Evolutionary conservation across 306 rosid species (phyloP).

Genomic region (Cucurbita maxima): DNA sequence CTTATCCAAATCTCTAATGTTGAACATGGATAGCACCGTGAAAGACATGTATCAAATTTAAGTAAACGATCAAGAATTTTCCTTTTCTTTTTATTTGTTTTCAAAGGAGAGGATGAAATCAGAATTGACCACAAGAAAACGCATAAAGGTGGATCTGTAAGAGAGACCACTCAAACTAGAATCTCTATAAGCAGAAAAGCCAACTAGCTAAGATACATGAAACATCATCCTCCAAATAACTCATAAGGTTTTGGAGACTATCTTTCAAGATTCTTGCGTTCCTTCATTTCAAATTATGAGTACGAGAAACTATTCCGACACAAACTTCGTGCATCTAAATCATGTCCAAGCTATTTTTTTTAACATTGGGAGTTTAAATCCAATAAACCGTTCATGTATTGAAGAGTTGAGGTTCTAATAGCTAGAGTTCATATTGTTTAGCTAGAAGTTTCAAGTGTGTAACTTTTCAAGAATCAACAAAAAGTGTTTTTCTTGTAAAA

Average conservation of each 20-base stretch:
- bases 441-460: not conserved
- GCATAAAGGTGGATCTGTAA: not conserved
- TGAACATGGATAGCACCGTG: not conserved
- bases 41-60: not conserved
- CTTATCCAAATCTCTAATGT: not conserved
- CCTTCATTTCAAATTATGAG: not conserved
- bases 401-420: not conserved
- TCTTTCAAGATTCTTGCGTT: not conserved
- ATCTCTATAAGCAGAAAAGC: not conserved
- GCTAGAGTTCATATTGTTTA: not conserved
- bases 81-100: not conserved
- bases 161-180: not conserved
- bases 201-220: not conserved
- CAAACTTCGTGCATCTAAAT: not conserved
- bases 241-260: not conserved
- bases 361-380: not conserved
- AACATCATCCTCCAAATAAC: not conserved
- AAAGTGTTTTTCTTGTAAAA: not conserved
- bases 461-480: not conserved
- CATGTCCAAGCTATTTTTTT: not conserved
- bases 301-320: not conserved
- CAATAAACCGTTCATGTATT: not conserved
- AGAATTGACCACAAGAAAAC: not conserved
- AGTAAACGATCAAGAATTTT: not conserved
- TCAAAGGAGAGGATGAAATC: not conserved